Evolutionary conservation across 1,284 basidiomycete genomes (phyloP).

Genomic region (Sphagnurus paluster): DNA sequence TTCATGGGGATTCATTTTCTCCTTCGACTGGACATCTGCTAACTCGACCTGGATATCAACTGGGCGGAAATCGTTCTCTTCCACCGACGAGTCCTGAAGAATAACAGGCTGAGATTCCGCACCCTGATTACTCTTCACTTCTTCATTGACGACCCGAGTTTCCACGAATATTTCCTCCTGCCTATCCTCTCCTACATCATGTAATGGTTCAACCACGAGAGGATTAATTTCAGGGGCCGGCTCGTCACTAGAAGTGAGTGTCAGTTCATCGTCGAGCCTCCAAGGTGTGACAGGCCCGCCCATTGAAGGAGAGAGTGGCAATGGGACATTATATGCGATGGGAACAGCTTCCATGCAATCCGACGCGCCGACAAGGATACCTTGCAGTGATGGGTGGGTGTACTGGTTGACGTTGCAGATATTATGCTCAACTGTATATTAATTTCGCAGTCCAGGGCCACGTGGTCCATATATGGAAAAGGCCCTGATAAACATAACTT

Average conservation of each 20-base stretch:
- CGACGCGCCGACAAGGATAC: conserved; percentile 10
- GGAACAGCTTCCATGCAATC: conserved; percentile 22
- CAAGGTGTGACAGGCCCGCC: conserved; percentile 4
- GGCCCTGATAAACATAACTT: conserved; percentile 10
- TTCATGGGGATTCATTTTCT: not conserved
- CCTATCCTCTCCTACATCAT: not conserved
- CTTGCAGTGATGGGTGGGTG: conserved; percentile 11
- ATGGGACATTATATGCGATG: conserved; percentile 17
- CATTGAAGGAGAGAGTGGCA: conserved; percentile 19
- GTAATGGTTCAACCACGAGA: not conserved
- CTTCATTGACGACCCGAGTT: not conserved
- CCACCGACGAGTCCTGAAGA: not conserved
- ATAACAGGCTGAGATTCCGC: not conserved
- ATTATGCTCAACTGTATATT: not conserved
- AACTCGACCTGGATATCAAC: not conserved
- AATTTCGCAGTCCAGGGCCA: conserved; percentile 10
- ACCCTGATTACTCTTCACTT: conserved; percentile 2
- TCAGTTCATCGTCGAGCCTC: conserved; percentile 3
- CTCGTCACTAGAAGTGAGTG: conserved; percentile 11
- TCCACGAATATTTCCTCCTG: not conserved
- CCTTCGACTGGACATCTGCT: not conserved
- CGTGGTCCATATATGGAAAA: conserved; percentile 14
- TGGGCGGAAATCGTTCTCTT: not conserved
- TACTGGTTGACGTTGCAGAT: conserved; percentile 15
- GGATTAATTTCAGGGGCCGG: conserved; percentile 5